Conservation (phyloP, 106 monocot genomes). For the Amphibolis antarctica region DNA sequence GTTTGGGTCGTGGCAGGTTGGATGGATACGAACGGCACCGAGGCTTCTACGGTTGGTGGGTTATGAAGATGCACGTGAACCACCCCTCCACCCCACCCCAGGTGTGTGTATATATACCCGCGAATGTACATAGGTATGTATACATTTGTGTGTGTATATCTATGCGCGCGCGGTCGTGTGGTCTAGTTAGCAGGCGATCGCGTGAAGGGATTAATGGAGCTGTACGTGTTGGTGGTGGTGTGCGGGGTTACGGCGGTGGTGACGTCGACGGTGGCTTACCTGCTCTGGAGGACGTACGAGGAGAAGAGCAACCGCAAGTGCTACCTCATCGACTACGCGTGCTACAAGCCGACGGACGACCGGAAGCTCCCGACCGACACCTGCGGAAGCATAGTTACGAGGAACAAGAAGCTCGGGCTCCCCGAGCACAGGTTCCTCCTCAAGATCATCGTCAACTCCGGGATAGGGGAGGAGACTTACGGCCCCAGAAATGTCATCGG, state of each 20-base stretch:
- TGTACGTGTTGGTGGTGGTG: neutral
- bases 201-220: no score
- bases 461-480: conserved; percentile 71
- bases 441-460: conserved; percentile 62
- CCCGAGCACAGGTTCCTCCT: conserved; percentile 52
- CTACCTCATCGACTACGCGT: conserved; percentile 52
- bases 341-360: conserved; percentile 48
- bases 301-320: conserved; percentile 21
- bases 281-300: conserved; percentile 10
- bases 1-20: no score
- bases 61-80: no score
- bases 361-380: conserved; percentile 36
- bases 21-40: no score
- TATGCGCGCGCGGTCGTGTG: no score
- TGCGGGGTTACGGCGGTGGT: neutral
- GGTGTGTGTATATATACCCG: no score
- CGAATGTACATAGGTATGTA: no score
- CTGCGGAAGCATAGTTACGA: conserved; percentile 25
- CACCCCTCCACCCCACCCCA: no score
- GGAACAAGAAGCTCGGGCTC: conserved; percentile 44
- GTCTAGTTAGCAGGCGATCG: no score
- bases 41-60: no score
- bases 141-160: no score
- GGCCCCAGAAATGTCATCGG: conserved; percentile 43
- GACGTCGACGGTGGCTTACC: neutral